Conservation (phyloP, 108 stramenopile genomes). For the Epithemia pelagica region DNA sequence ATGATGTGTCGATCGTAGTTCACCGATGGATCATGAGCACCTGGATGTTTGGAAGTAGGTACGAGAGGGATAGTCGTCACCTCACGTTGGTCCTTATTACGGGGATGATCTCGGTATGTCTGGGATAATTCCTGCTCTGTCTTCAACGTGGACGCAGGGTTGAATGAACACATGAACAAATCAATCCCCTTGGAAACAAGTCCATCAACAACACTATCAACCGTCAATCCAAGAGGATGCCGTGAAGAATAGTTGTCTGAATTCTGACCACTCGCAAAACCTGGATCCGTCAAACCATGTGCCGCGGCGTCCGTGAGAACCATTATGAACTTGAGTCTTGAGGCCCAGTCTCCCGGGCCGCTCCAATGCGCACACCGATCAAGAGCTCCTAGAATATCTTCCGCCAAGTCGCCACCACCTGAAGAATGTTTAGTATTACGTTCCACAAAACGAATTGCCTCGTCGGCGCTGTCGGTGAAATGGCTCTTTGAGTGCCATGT, state of each 20-base stretch:
- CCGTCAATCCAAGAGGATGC: constrained; percentile 40
- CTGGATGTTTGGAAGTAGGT: not conserved
- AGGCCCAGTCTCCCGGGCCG: constrained; percentile 32
- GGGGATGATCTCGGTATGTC: constrained; percentile 24
- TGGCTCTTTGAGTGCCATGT: constrained; percentile 23
- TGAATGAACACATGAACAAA: constrained; percentile 54
- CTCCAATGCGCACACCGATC: constrained; percentile 34
- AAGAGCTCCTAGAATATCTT: constrained; percentile 49
- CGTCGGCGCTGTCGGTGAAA: constrained; percentile 27
- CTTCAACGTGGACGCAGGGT: constrained; percentile 35
- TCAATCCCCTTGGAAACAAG: constrained; percentile 22
- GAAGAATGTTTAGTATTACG: constrained; percentile 7
- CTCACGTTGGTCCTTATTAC: constrained; percentile 24
- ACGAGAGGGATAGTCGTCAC: constrained; percentile 38
- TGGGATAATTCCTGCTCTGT: constrained; percentile 35
- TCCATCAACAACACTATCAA: not conserved
- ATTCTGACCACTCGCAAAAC: constrained; percentile 10
- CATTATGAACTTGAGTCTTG: constrained; percentile 40
- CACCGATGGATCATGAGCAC: not conserved
- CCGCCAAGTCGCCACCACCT: constrained; percentile 47
- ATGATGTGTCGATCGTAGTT: constrained; percentile 32
- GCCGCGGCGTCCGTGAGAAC: constrained; percentile 50
- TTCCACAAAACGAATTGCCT: constrained; percentile 20
- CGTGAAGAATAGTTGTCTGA: constrained; percentile 33
- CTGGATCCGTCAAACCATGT: constrained; percentile 32